These are phyloP conservation scores for Zymoseptoria pseudotritici DNA, from an alignment of 2,329 filamentous ascomycete species.

Conservation along the genomic window DNA sequence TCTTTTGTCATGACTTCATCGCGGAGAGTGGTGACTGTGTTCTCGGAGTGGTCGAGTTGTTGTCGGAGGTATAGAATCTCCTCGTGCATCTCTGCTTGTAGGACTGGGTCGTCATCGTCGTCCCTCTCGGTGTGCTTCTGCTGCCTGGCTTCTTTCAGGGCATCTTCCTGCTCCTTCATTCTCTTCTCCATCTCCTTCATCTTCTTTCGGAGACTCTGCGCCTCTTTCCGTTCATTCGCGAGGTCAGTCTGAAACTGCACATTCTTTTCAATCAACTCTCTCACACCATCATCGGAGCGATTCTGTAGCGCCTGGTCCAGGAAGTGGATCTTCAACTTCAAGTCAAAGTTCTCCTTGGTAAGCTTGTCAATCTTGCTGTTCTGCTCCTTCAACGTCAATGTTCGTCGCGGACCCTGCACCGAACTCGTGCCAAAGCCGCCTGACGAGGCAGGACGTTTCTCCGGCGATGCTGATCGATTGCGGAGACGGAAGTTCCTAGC, in stretches of 20 bases:
- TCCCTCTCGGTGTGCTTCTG: conserved; percentile 34
- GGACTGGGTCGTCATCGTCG: conserved; percentile 27
- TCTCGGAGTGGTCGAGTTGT: conserved; percentile 73
- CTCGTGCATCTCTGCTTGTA: conserved; percentile 64
- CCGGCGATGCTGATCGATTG: conserved; percentile 54
- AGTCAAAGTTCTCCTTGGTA: conserved; percentile 95
- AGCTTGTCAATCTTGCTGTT: conserved; percentile 93
- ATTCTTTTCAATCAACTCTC: conserved; percentile 96
- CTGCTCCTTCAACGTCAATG: conserved; percentile 86
- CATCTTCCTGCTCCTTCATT: conserved; percentile 52
- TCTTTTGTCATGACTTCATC: conserved; percentile 73
- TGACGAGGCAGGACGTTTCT: conserved; percentile 40
- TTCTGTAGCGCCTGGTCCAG: conserved; percentile 88
- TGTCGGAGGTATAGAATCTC: conserved; percentile 81
- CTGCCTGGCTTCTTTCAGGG: conserved; percentile 39
- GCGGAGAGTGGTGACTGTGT: conserved; percentile 73
- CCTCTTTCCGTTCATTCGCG: conserved; percentile 82
- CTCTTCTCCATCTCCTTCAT: conserved; percentile 83
- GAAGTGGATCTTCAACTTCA: conserved; percentile 97
- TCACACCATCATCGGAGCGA: conserved; percentile 89
- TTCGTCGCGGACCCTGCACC: conserved; percentile 30
- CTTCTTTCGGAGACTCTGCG: conserved; percentile 70
- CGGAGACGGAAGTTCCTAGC: conserved; percentile 79
- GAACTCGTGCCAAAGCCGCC: conserved; percentile 21
- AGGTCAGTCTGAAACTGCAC: conserved; percentile 90